Evolutionary conservation across 306 rosid genomes (phyloP), one percentile per base, ranked within the genome.

Genomic region (Sechiopsis laciniata): DNA sequence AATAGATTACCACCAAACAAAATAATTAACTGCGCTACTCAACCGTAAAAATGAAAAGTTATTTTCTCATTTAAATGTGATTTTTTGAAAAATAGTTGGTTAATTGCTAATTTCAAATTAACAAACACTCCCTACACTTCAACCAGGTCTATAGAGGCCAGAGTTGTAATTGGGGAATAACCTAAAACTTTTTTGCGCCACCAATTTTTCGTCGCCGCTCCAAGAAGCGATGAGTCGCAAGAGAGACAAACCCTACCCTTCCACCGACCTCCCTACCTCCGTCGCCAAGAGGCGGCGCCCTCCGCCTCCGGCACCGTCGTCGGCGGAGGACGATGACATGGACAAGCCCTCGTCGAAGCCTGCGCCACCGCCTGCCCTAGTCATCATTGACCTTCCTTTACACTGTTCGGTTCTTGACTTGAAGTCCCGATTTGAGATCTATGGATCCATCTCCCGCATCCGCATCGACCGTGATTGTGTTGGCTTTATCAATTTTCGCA

Each of bases 381-480:
- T 93, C 42, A 77, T 86, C 10, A 83, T 84, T 81, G 89, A 88
- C n/a, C 98, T 93, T 15, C 89, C 91, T 1, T 26, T 69, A 0
- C 87, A 87, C 79, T 90, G 93, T 84, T 93, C 98, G 4, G 96
- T 93, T 26, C 91, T 93, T 42, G 93, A 93, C 75, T 89, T 93
- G 75, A 93, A 93, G 77, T 87, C 96, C 61, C 93, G 98, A 35
- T 93, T 93, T 78, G 96, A 90, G 84, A 93, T 93, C 86, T 93
- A 93, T 78, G 96, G 98, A 48, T 46, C 90, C 56, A 90, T 90
- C 72, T 84, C 91, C 50, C 94, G 96, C 84, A 93, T 90, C 82
- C 98, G 96, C 71, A 90, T 93, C 74, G 93, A 87, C 88, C 93
- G 96, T 8, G 93, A 82, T 66, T 84, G 83, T 35, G 85, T 87